Conservation (phyloP, 169 alveolate species). For the Eimeria falciformis region DNA sequence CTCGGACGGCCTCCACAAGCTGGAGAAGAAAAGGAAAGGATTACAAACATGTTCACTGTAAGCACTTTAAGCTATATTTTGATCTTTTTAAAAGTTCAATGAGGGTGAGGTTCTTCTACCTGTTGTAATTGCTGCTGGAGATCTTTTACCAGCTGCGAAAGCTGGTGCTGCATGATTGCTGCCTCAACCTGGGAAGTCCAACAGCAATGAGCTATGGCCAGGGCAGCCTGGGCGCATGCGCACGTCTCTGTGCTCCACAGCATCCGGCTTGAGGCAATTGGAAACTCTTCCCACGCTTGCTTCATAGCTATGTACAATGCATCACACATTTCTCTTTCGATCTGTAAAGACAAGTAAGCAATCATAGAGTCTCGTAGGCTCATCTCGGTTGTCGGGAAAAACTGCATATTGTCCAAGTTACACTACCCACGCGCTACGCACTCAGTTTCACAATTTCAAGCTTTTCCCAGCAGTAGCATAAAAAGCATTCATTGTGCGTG, state of each 20-base stretch:
- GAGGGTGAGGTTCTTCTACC: not conserved
- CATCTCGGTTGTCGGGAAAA: not conserved
- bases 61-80: not conserved
- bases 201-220: constrained; percentile 69
- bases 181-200: constrained; percentile 71
- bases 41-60: not conserved
- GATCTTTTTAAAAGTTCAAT: not conserved
- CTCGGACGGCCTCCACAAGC: constrained; percentile 86
- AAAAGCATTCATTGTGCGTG: too few species aligned
- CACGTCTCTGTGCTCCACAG: constrained; percentile 55
- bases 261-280: constrained; percentile 46
- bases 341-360: not conserved
- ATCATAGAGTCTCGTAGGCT: not conserved
- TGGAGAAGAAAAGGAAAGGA: constrained; percentile 44
- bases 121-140: constrained; percentile 55
- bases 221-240: constrained; percentile 66
- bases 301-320: constrained; percentile 56
- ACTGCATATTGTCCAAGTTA: too few species aligned
- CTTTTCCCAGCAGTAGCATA: too few species aligned
- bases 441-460: too few species aligned
- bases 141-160: constrained; percentile 68
- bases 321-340: constrained; percentile 69
- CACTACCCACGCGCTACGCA: too few species aligned
- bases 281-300: constrained; percentile 60
- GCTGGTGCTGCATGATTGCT: constrained; percentile 69